phyloP scores from a whole-genome alignment of 495 filamentous ascomycete species.

The Pyronema domesticum region DNA sequence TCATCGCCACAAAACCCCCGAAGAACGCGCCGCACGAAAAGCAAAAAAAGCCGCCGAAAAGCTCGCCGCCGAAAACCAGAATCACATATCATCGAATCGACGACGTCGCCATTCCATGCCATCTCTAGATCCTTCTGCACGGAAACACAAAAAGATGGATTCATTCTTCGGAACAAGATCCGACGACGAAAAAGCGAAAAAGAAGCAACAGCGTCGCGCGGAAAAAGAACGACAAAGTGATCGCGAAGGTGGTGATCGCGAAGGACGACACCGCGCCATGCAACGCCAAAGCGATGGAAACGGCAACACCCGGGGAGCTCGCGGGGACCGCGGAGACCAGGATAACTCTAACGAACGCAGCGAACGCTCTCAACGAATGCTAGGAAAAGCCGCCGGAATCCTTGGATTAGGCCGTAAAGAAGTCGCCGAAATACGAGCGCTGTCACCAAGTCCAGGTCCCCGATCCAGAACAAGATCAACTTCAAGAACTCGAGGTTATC shows the following conservation, averaged over 20 bases:
- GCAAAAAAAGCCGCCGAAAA: slow-evolving; percentile 1
- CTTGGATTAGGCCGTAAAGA: background rate
- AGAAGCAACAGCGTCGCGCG: background rate
- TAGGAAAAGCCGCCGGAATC: background rate
- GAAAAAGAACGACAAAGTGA: background rate
- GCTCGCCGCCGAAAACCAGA: background rate
- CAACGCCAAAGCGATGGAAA: background rate
- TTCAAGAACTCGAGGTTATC: background rate
- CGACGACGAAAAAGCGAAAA: background rate
- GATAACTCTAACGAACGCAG: too few relatives aligned
- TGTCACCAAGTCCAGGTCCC: background rate
- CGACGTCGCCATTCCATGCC: background rate
- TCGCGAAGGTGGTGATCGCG: background rate
- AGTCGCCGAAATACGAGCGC: background rate
- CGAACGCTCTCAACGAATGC: background rate
- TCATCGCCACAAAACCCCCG: background rate
- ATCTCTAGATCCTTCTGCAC: background rate
- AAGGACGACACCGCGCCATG: background rate
- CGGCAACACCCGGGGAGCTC: background rate
- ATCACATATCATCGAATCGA: background rate
- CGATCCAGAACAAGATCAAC: background rate
- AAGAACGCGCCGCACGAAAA: slow-evolving; percentile 2
- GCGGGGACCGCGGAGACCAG: background rate
- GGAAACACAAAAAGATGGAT: background rate
- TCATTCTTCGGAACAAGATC: background rate